Conservation (phyloP, 2,329 filamentous ascomycete species). For the Diplocarpon mali region DNA sequence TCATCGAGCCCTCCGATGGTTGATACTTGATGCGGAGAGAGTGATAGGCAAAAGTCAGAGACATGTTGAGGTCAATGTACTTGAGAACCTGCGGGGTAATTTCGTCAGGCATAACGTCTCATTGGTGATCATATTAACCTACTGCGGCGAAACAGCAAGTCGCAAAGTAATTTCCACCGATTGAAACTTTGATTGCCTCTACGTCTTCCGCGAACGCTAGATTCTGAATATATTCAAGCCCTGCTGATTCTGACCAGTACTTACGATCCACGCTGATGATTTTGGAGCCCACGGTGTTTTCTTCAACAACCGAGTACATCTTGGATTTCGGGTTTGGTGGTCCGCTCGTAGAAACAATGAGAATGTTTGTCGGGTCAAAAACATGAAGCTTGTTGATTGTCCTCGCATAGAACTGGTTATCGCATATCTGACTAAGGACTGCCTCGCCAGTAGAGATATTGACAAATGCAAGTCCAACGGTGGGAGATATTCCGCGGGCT, state of each 20-base stretch:
- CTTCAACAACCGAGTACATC: conserved; percentile 61
- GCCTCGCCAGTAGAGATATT: conserved; percentile 79
- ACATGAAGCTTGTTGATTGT: conserved; percentile 80
- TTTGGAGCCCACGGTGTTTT: conserved; percentile 52
- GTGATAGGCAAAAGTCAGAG: conserved; percentile 60
- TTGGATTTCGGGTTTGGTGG: conserved; percentile 58
- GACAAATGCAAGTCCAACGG: conserved; percentile 76
- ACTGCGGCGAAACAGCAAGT: conserved; percentile 80
- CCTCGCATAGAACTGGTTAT: conserved; percentile 83
- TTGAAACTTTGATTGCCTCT: conserved; percentile 67
- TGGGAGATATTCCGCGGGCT: conserved; percentile 75
- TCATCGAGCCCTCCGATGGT: conserved; percentile 85
- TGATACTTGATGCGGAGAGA: conserved; percentile 80
- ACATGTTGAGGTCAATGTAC: conserved; percentile 63
- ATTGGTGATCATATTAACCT: conserved; percentile 26
- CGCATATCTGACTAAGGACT: conserved; percentile 80
- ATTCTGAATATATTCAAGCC: conserved; percentile 65
- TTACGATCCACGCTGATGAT: conserved; percentile 60
- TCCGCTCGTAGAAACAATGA: conserved; percentile 63
- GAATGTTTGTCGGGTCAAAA: conserved; percentile 66
- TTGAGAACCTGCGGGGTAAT: conserved; percentile 53
- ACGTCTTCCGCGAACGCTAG: conserved; percentile 74
- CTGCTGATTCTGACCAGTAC: conserved; percentile 72
- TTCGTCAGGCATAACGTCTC: conserved; percentile 4
- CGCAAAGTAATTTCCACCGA: conserved; percentile 77